Base-by-base conservation (phyloP, 352 stramenopile species). In the Blastocystis sp. region DNA sequence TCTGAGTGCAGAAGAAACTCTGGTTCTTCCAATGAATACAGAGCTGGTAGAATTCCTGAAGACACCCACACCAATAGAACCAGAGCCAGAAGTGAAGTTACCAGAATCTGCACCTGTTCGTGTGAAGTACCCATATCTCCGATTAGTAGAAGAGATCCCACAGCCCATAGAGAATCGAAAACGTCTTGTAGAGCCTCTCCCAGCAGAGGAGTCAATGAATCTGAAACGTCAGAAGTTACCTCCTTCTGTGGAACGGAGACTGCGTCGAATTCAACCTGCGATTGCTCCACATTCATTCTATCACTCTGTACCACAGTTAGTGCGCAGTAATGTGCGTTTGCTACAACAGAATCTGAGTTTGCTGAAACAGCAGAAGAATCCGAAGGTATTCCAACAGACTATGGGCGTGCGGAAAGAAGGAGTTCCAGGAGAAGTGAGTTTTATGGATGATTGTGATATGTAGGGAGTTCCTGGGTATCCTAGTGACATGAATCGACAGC, bases 301-400 rank as follows among this genome's bases (percentile, higher is more conserved):
- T 63, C 24, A 32, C 9, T 65, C 51, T 14, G 71, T 42, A 24
- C 51, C 71, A n/a, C 71, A 83, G 71, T 27, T 65, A 3, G 51
- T 54, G 49, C 51, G 71, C 16, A 83, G 51, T 42, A 83, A 83
- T 56, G 58, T 65, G 21, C 71, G 71, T 11, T 46, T 63, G 16
- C 51, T 83, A 16, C 71, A 83, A 56, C 49, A 66, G n/a, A 65
- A 66, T 24, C 54, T 83, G 19, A 67, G 4, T 2, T 49, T 29
- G 4, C 9, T 65, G n/a, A 83, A 83, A 35, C 16, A 83, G 46
- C 71, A 83, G 71, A n/a, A 65, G 46, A 83, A 63, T 29, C 71
- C 71, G 21, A 66, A 42, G 27, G n/a, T 63, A n/a, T 83, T 83
- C 54, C 32, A 35, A 7, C 51, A 52, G 29, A n/a, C 16, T 43